Base-by-base conservation (phyloP, 768 basidiomycete genomes). In the Pleurotus tuber-regium region DNA sequence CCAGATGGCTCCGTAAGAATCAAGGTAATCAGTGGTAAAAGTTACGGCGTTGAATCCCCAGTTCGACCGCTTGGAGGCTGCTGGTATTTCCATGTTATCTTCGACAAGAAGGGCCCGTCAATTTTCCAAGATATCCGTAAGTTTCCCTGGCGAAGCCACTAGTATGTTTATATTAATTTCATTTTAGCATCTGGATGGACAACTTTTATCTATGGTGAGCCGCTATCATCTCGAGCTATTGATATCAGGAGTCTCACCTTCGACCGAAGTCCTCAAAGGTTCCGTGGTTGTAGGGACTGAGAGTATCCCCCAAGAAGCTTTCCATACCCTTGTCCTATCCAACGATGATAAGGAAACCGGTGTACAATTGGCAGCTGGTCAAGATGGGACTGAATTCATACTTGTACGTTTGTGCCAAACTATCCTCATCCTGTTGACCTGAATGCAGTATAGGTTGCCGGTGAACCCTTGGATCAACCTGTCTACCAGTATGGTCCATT, bases 11-110 rank as follows among this genome's bases (percentile, higher is more conserved):
- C 79, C 10, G 72, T 86, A 28, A 79, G 76, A 57, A 76, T 97
- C 61, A 90, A 82, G 62, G 86, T 98, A 33, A 90, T 98, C 58
- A 92, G 89, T 56, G 96, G 96, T 4, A 86, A 84, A 64, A 89
- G 90, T 53, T 83, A 94, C 57, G 92, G 89, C 10, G 76, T 84
- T 11, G 86, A 87, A 62, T 94, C 92, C 1, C 93, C 93, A 23
- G 94, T 98, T 19, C 75, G 87, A 42, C 92, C 92, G 0, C 78
- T 94, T 0, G 95, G 95, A 10, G 95, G 95, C 4, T 95, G 93
- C 67, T 95, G 92, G 90, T 97, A 83, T 68, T 86, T 95, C 70
- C 91, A 95, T 62, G 69, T 87, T 54, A 82, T 72, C 52, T 84
- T 95, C 64, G 69, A 76, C 23, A 77, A 77, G 54, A 76, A 81